phyloP scores from a whole-genome alignment of 2,329 filamentous ascomycete species.

The Cercospora zeae-maydis region DNA sequence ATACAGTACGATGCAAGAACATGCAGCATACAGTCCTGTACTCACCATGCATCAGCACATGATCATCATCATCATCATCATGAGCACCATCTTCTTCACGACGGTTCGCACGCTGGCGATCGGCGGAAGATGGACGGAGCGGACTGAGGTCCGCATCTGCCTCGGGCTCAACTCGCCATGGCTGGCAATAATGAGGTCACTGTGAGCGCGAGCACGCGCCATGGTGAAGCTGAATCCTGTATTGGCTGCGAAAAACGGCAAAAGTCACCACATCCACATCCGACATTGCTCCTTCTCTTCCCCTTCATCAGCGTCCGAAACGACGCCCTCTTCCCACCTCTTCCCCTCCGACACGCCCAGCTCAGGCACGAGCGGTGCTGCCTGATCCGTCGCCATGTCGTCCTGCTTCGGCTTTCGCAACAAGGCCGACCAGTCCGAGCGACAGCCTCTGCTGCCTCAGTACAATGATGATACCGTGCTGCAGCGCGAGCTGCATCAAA shows the following conservation, averaged over 20 bases:
- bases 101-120: not conserved
- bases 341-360: not conserved
- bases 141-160: not conserved
- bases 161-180: not conserved
- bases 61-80: no score
- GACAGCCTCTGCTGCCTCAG: slow-evolving; percentile 74
- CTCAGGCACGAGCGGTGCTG: not conserved
- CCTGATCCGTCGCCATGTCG: slow-evolving; percentile 44
- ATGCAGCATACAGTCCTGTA: not conserved
- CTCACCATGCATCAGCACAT: no score
- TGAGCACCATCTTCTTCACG: no score
- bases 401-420: slow-evolving; percentile 62
- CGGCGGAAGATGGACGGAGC: not conserved
- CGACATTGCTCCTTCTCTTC: not conserved
- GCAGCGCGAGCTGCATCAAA: slow-evolving; percentile 76
- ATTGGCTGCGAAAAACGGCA: not conserved
- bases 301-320: not conserved
- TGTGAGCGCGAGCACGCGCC: not conserved
- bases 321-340: not conserved
- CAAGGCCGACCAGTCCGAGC: slow-evolving; percentile 52
- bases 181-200: not conserved
- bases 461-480: slow-evolving; percentile 77
- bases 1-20: not conserved
- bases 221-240: not conserved
- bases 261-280: not conserved